Conservation (phyloP, 352 stramenopile genomes). For the Phytophthora hybrid region DNA sequence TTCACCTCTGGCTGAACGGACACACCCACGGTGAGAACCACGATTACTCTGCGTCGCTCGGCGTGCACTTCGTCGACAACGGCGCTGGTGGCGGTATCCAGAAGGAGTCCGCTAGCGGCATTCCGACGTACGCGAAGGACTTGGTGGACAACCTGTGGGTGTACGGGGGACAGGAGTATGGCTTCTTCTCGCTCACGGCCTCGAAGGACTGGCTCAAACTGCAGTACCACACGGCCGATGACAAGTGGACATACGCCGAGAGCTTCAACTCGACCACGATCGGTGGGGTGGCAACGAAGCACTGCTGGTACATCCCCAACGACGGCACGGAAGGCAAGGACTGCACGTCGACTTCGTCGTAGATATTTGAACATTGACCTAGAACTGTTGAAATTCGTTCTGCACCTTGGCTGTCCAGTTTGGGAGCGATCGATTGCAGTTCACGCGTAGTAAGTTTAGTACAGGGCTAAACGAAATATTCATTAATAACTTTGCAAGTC, state of each 20-base stretch:
- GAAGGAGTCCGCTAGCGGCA: slow-evolving; percentile 69
- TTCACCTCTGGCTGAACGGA: slow-evolving; percentile 53
- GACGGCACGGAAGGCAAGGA: slow-evolving; percentile 47
- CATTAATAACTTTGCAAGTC: not conserved
- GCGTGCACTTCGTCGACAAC: slow-evolving; percentile 78
- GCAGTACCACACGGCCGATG: slow-evolving; percentile 71
- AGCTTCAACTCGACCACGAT: slow-evolving; percentile 50
- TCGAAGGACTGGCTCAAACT: slow-evolving; percentile 71
- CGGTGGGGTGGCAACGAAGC: slow-evolving; percentile 58
- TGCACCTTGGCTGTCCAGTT: not conserved
- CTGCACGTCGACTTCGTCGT: slow-evolving; percentile 29
- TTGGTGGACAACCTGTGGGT: slow-evolving; percentile 71
- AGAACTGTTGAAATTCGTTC: slow-evolving; percentile 4
- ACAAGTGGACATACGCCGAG: slow-evolving; percentile 59
- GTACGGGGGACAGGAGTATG: slow-evolving; percentile 65
- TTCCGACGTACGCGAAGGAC: slow-evolving; percentile 57
- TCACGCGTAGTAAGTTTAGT: not conserved
- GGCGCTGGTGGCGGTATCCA: slow-evolving; percentile 74
- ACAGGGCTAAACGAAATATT: not conserved
- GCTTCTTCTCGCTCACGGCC: slow-evolving; percentile 64
- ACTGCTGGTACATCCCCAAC: slow-evolving; percentile 77
- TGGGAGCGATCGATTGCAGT: not conserved
- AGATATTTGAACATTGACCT: slow-evolving; percentile 7
- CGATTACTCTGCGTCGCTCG: slow-evolving; percentile 56
- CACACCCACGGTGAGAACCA: slow-evolving; percentile 74